These are phyloP conservation scores for Backusella liffmaniae DNA, from an alignment of 192 early-diverging fungal genomes.

Conservation along the genomic window DNA sequence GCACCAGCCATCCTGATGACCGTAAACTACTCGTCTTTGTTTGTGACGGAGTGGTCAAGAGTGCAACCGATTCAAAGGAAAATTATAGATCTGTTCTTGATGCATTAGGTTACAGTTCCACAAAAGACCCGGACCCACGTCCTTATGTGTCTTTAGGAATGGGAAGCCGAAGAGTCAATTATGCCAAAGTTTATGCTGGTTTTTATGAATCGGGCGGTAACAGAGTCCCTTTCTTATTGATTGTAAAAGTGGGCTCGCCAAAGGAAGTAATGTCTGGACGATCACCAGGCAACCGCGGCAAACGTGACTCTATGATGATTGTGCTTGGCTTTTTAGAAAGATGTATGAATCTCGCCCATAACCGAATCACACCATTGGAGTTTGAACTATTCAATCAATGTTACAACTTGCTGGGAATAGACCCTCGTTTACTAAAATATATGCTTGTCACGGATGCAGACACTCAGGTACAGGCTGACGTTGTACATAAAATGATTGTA, in stretches of 20 bases:
- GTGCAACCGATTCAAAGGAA: slow-evolving; percentile 51
- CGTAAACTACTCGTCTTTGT: slow-evolving; percentile 67
- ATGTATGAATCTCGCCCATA: slow-evolving; percentile 55
- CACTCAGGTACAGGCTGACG: slow-evolving; percentile 59
- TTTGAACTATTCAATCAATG: slow-evolving; percentile 69
- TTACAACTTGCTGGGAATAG: slow-evolving; percentile 60
- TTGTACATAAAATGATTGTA: slow-evolving; percentile 49
- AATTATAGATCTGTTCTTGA: slow-evolving; percentile 66
- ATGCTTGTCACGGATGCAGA: slow-evolving; percentile 69
- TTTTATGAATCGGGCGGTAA: slow-evolving; percentile 52
- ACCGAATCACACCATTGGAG: slow-evolving; percentile 65
- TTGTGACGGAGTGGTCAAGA: slow-evolving; percentile 65
- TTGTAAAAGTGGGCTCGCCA: slow-evolving; percentile 65
- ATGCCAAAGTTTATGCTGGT: slow-evolving; percentile 70
- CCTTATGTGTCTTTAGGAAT: slow-evolving; percentile 52
- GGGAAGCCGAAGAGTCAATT: slow-evolving; percentile 59
- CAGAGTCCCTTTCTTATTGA: slow-evolving; percentile 58
- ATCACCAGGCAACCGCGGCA: slow-evolving; percentile 74
- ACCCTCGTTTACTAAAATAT: slow-evolving; percentile 63
- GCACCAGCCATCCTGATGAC: slow-evolving; percentile 61
- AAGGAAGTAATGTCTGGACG: slow-evolving; percentile 28
- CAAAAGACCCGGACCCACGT: slow-evolving; percentile 47
- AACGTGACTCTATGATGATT: slow-evolving; percentile 86
- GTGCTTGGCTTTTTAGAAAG: slow-evolving; percentile 83
- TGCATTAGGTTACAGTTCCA: slow-evolving; percentile 63